phyloP scores from a whole-genome alignment of 2,329 filamentous ascomycete species.

The Colletotrichum tabaci region DNA sequence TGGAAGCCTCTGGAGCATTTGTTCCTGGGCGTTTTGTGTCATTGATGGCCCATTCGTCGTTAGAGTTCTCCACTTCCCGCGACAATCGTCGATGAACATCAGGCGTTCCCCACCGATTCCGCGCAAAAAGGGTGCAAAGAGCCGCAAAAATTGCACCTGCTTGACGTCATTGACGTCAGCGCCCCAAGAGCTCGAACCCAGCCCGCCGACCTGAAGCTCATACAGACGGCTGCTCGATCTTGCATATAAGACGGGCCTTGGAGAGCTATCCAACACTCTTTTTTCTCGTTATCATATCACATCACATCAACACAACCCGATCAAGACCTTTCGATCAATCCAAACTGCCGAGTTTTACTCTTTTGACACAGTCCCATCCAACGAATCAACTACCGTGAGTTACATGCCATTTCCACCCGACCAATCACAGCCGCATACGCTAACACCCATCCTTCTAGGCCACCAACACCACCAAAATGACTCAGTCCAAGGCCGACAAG shows the following conservation, averaged over 20 bases:
- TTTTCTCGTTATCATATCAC: slow-evolving; percentile 18
- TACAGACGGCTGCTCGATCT: neutral
- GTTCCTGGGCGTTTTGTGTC: slow-evolving; percentile 30
- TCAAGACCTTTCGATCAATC: neutral
- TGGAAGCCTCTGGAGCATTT: slow-evolving; percentile 31
- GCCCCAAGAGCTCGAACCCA: slow-evolving; percentile 3
- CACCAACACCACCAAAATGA: slow-evolving; percentile 50
- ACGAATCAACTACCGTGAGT: slow-evolving; percentile 11
- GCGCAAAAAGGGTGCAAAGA: slow-evolving; percentile 16
- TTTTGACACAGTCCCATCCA: neutral
- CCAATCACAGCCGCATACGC: slow-evolving; percentile 4
- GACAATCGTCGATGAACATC: slow-evolving; percentile 36
- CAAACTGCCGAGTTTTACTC: neutral
- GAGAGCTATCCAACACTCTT: neutral
- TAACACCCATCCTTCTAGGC: slow-evolving; percentile 15
- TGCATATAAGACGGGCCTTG: slow-evolving; percentile 21
- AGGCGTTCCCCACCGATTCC: slow-evolving; percentile 34
- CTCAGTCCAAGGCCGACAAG: slow-evolving; percentile 72
- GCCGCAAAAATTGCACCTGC: slow-evolving; percentile 37
- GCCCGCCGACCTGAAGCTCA: neutral
- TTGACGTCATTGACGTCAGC: slow-evolving; percentile 45
- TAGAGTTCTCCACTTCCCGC: slow-evolving; percentile 34
- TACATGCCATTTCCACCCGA: neutral
- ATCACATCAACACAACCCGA: slow-evolving; percentile 1
- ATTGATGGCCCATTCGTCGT: slow-evolving; percentile 32